Evolutionary conservation across 805 yeast species (phyloP), one percentile per base, ranked within the genome.

Genomic region (Pichia deserticola): DNA sequence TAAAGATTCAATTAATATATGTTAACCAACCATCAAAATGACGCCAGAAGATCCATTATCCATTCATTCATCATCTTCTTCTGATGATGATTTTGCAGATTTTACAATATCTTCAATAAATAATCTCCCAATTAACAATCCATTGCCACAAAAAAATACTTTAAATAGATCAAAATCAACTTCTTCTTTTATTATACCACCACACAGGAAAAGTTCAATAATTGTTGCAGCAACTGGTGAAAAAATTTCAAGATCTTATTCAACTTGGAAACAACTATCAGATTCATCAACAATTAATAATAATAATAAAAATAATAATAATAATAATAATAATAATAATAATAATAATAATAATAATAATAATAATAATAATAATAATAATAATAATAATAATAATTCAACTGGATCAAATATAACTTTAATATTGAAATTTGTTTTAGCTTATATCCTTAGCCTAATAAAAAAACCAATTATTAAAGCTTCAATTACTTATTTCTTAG

Each of bases 401-500:
- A 13, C 42, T 29, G 25, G 29, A 13, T 7, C 34, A 12, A 15
- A 40, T 2, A 5, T 29, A 9, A 10, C 32, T 25, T 34, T 34
- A 29, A 41, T n/a, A 11, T 8, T 20, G 5, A 7, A 20, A 5
- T 3, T 1, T 7, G 3, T 38, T 5, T 25, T 29, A 20, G 10
- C 10, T 5, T 40, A 40, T 28, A 25, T 40, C 3, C 6, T 5
- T 27, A n/a, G 32, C 9, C 11, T 53, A 9, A n/a, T 53, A 3
- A 50, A 52, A 1, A 41, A 42, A 11, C 45, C 51, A 10, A 49
- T 50, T 3, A 44, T 83, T 42, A 86, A 86, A 57, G 84, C 92
- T 57, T 73, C 90, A 0, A 51, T 86, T n/a, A 84, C 93, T 1
- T 88, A 88, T 60, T 67, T 83, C 9, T 51, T 86, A 1, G 92